phyloP scores from a whole-genome alignment of 2,329 filamentous ascomycete genomes.

The Aspergillus felis region DNA sequence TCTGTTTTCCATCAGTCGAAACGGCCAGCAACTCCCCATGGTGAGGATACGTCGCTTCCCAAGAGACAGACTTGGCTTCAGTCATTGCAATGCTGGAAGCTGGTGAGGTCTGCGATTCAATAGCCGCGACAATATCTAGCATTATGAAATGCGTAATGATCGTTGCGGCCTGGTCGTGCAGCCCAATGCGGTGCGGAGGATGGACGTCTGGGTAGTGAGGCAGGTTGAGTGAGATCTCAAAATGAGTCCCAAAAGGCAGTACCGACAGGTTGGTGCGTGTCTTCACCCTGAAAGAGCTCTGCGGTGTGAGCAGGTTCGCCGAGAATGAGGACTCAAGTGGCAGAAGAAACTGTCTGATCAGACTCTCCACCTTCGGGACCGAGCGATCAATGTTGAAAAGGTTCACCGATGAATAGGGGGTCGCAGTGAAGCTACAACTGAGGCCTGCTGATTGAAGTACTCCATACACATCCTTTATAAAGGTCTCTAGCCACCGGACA shows the following conservation, averaged over 20 bases:
- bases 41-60: slow-evolving; percentile 32
- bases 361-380: slow-evolving; percentile 33
- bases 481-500: slow-evolving; percentile 30
- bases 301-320: slow-evolving; percentile 31
- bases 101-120: slow-evolving; percentile 18
- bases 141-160: slow-evolving; percentile 34
- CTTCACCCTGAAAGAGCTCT: slow-evolving; percentile 35
- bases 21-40: slow-evolving; percentile 31
- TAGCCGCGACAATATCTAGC: slow-evolving; percentile 34
- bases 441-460: slow-evolving; percentile 33
- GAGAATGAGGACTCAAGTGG: slow-evolving; percentile 43
- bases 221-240: slow-evolving; percentile 33
- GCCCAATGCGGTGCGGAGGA: slow-evolving; percentile 29
- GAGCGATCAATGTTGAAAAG: slow-evolving; percentile 5
- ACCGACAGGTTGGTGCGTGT: slow-evolving; percentile 33
- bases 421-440: slow-evolving; percentile 21
- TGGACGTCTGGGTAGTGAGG: slow-evolving; percentile 28
- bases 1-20: slow-evolving; percentile 18
- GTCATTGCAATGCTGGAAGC: neutral
- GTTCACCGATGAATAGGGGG: slow-evolving; percentile 25
- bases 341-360: slow-evolving; percentile 40
- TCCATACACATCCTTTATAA: slow-evolving; percentile 27
- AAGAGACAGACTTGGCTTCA: slow-evolving; percentile 10
- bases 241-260: slow-evolving; percentile 36
- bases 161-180: slow-evolving; percentile 32